Evolutionary conservation across 106 monocot genomes (phyloP), one percentile per base, ranked within the genome.

Genomic region (Dioscorea zingiberensis): DNA sequence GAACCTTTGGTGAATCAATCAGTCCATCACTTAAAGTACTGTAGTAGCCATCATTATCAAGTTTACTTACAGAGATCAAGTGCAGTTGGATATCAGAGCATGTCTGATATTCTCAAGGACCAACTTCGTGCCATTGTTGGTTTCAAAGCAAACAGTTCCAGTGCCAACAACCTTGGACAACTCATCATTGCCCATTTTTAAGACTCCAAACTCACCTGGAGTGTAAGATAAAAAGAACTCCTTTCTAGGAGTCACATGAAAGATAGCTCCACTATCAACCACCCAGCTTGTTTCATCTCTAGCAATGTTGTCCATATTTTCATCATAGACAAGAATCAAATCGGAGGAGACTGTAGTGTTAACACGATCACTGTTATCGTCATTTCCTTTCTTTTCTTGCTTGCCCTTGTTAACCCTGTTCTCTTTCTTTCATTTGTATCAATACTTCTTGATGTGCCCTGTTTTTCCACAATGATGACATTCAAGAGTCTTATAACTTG

Each of bases 21-120:
- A 4, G n/a, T 16, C 19, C 32, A 15, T 30, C 30, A 30, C 30
- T 30, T 26, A 67, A 58, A 25, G 18, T 3, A 10, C 44, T 67
- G 2, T 22, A 11, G 30, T 30, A 66, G 2, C 74, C 74, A 21
- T 60, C 60, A 29, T 74, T 48, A 61, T 67, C 49, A 67, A 74
- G 55, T 23, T 67, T 45, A 3, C 66, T n/a, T n/a, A n/a, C n/a
- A n/a, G n/a, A n/a, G n/a, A n/a, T n/a, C 3, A 66, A 29, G 27
- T 74, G 65, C 2, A 74, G 13, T 7, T 22, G 13, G 13, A 67
- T 18, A 29, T 59, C 27, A 22, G 51, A 55, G 55, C 32, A 44
- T 65, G 65, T 21, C 13, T 57, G 1, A 73, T 64, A 57, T 47
- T 16, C 18, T 46, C 57, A 13, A 61, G 49, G 1, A 62, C 17